Conservation (phyloP, 495 filamentous ascomycete genomes). For the Xylaria venustula region DNA sequence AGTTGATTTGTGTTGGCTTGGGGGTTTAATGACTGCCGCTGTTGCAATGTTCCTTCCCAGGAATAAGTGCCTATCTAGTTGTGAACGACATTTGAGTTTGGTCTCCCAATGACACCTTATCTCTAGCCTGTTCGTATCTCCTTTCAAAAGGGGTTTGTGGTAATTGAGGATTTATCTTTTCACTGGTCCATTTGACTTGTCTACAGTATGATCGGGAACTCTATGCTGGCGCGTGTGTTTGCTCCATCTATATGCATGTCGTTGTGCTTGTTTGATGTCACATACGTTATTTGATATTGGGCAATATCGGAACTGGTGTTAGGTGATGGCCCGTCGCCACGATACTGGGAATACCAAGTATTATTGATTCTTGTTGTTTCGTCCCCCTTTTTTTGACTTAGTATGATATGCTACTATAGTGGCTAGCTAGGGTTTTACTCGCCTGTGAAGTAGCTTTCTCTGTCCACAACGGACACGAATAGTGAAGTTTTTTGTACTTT, state of each 20-base stretch:
- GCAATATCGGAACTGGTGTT: no score
- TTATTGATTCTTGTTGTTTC: no score
- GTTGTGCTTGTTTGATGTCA: not conserved
- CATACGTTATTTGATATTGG: no score
- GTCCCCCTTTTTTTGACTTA: no score
- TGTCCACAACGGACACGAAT: no score
- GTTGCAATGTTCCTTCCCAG: not conserved
- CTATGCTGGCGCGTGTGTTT: not conserved
- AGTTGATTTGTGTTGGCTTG: slow-evolving; percentile 6
- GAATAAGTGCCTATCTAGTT: not conserved
- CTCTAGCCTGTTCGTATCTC: not conserved
- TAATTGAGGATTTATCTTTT: slow-evolving; percentile 3
- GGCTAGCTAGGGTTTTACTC: no score
- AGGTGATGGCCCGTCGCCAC: no score
- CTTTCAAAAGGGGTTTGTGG: not conserved
- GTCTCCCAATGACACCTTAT: not conserved
- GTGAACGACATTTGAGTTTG: not conserved
- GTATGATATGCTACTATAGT: no score
- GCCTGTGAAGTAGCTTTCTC: no score
- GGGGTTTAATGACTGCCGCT: slow-evolving; percentile 8
- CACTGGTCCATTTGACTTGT: not conserved
- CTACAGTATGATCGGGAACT: not conserved
- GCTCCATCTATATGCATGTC: not conserved
- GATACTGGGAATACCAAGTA: no score
- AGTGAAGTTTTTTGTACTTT: no score